phyloP scores from a whole-genome alignment of 108 stramenopile genomes.

The Stephanodiscus triporus region DNA sequence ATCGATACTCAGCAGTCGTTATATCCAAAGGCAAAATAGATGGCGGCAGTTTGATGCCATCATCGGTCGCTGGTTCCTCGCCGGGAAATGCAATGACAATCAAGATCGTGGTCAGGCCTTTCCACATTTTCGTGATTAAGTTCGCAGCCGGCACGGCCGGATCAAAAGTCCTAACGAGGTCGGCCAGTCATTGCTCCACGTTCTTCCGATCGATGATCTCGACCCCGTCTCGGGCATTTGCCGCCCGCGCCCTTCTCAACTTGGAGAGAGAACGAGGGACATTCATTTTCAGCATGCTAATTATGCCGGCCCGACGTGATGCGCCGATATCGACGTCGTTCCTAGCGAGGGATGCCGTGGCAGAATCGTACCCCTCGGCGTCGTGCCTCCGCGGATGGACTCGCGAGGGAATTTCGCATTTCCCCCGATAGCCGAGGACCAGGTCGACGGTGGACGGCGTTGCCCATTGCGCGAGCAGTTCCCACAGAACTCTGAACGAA shows the following conservation, averaged over 20 bases:
- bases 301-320: constrained; percentile 69
- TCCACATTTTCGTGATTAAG: constrained; percentile 62
- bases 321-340: constrained; percentile 59
- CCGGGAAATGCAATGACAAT: constrained; percentile 56
- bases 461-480: too few relatives aligned
- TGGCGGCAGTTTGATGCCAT: constrained; percentile 26
- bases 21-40: constrained; percentile 54
- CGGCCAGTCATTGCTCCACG: constrained; percentile 48
- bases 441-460: constrained; percentile 31
- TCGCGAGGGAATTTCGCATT: background rate
- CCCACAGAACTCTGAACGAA: too few relatives aligned
- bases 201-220: constrained; percentile 11
- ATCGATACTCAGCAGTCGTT: constrained; percentile 62
- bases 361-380: background rate
- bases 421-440: constrained; percentile 16
- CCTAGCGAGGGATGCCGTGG: background rate
- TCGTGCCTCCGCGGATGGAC: background rate
- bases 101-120: constrained; percentile 70
- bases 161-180: constrained; percentile 69
- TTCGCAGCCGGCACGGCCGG: constrained; percentile 56
- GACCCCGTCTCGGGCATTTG: background rate
- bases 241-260: constrained; percentile 28
- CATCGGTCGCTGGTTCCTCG: background rate
- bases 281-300: constrained; percentile 72
- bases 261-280: constrained; percentile 59